Percentiles rank a stretch among this genome's conserved stretches.
Conservation (phyloP, 2,329 filamentous ascomycete species). For the Verticillium albo-atrum region DNA sequence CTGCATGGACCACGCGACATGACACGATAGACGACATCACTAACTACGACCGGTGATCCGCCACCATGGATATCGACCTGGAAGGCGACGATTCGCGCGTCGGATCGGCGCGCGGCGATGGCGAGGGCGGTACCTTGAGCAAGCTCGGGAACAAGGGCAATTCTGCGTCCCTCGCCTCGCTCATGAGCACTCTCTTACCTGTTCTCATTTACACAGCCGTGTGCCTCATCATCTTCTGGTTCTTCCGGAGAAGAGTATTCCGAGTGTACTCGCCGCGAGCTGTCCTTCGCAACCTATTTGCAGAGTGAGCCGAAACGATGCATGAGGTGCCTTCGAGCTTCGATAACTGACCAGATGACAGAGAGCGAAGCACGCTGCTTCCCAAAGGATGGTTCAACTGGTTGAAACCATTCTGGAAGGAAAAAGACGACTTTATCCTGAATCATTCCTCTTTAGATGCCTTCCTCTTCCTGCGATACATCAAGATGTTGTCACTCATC, state of each 20-base stretch:
- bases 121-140: conserved; percentile 31
- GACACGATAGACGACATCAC: not conserved
- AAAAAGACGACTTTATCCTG: conserved; percentile 73
- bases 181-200: conserved; percentile 49
- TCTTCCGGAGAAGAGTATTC: conserved; percentile 40
- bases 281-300: conserved; percentile 42
- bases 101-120: conserved; percentile 37
- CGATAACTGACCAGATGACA: not conserved
- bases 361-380: conserved; percentile 24
- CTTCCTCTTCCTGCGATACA: conserved; percentile 79
- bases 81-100: conserved; percentile 30
- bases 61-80: not conserved
- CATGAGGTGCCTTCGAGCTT: not conserved
- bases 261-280: conserved; percentile 54
- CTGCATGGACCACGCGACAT: not conserved
- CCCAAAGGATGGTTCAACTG: conserved; percentile 63
- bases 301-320: conserved; percentile 36
- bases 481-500: conserved; percentile 61
- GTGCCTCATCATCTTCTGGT: conserved; percentile 47
- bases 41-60: not conserved
- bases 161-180: conserved; percentile 33
- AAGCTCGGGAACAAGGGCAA: conserved; percentile 27
- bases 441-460: conserved; percentile 91
- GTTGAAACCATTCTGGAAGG: conserved; percentile 62
- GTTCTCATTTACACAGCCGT: conserved; percentile 42